Evolutionary conservation across 192 early-diverging fungal species (phyloP).

Genomic region (Piromyces finnis): DNA sequence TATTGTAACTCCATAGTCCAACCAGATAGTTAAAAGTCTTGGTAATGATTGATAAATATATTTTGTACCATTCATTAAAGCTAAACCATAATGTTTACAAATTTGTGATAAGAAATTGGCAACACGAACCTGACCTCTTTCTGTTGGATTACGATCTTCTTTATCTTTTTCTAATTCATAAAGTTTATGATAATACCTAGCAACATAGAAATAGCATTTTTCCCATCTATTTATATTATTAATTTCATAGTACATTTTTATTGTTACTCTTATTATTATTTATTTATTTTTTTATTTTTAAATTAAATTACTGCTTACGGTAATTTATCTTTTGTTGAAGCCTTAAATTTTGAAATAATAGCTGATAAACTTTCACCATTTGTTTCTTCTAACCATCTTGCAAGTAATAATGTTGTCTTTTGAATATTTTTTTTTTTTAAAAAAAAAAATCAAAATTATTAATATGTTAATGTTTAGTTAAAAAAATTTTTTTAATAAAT

Average conservation of each 20-base stretch:
- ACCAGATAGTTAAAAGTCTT: conserved; percentile 66
- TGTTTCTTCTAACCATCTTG: conserved; percentile 35
- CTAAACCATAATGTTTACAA: conserved; percentile 19
- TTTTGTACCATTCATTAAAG: conserved; percentile 46
- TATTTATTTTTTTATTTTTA: not conserved
- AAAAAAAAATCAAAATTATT: too few species aligned
- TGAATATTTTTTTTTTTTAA: too few species aligned
- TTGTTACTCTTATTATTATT: too few species aligned
- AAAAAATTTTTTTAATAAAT: too few species aligned
- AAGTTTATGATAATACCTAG: conserved; percentile 40
- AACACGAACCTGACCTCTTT: not conserved
- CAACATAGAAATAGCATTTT: conserved; percentile 39
- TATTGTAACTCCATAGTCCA: conserved; percentile 40
- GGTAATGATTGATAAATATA: conserved; percentile 77
- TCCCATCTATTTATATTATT: conserved; percentile 27
- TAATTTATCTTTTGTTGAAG: conserved; percentile 6
- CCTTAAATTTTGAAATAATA: conserved; percentile 18
- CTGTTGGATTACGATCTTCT: not conserved
- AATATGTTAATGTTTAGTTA: too few species aligned
- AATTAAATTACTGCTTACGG: conserved; percentile 2
- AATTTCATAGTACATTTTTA: too few species aligned
- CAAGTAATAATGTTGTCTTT: conserved; percentile 27
- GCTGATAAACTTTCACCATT: conserved; percentile 11
- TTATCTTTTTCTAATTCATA: conserved; percentile 9
- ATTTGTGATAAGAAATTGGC: conserved; percentile 4